phyloP scores from a whole-genome alignment of 257 asterid genomes.

The Coffea canephora region DNA sequence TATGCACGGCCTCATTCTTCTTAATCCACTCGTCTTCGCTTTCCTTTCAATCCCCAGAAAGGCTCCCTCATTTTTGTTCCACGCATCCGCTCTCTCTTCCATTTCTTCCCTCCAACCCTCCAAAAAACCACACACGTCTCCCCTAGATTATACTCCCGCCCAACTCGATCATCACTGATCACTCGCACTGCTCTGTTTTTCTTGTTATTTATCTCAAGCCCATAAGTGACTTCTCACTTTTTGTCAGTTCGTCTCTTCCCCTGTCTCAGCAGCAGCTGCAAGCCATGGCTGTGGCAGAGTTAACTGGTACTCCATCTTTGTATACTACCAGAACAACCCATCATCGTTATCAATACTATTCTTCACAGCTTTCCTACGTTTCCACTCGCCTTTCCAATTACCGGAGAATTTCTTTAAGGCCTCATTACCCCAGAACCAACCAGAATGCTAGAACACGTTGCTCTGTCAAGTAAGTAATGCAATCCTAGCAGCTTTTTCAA shows the following conservation, averaged over 20 bases:
- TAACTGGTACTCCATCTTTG: conserved; percentile 33
- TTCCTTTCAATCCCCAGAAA: conserved; percentile 5
- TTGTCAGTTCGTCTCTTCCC: neutral
- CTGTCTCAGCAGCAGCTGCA: conserved; percentile 25
- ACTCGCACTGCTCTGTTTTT: neutral
- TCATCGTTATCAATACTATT: conserved; percentile 30
- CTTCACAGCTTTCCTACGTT: conserved; percentile 52
- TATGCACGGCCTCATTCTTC: conserved; percentile 38
- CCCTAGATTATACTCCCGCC: neutral
- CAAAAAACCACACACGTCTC: conserved; percentile 15
- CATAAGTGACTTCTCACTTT: neutral
- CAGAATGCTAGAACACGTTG: conserved; percentile 50
- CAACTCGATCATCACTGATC: neutral
- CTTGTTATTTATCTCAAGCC: neutral
- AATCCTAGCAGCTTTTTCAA: neutral
- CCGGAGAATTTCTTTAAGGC: conserved; percentile 39
- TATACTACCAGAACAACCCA: conserved; percentile 29
- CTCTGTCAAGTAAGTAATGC: conserved; percentile 60
- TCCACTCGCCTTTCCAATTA: conserved; percentile 38
- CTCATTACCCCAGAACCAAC: conserved; percentile 20
- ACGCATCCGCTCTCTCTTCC: neutral
- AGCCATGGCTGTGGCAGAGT: conserved; percentile 81
- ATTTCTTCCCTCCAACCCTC: neutral
- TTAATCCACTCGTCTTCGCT: neutral
- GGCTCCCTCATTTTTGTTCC: too few species aligned